Percentiles rank a stretch among this genome's conserved stretches.
Evolutionary conservation across 257 asterid species (phyloP).

Genomic region (Cinchona pubescens): DNA sequence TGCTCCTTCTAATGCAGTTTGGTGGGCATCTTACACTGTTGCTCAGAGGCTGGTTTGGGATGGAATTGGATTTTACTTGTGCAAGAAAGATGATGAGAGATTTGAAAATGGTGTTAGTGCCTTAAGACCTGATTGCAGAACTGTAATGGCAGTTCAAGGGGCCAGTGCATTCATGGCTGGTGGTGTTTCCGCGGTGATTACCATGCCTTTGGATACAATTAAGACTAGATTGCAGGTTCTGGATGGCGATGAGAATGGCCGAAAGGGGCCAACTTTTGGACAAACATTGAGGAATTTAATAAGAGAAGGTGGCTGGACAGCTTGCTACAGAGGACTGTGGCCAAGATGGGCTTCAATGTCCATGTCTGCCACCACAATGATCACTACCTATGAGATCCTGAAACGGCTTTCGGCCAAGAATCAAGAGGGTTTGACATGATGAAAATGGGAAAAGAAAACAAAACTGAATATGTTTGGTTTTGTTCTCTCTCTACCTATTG

Average conservation of each 20-base stretch:
- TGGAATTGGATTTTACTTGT: constrained; percentile 43
- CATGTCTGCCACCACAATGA: constrained; percentile 77
- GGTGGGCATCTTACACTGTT: constrained; percentile 80
- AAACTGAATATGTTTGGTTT: background rate
- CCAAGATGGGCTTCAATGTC: constrained; percentile 88
- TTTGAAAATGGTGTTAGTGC: constrained; percentile 24
- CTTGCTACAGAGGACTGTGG: constrained; percentile 83
- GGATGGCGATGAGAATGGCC: constrained; percentile 60
- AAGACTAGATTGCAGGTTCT: constrained; percentile 74
- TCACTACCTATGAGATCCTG: constrained; percentile 79
- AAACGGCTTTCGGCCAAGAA: constrained; percentile 67
- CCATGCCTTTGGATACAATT: constrained; percentile 80
- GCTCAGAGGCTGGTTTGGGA: constrained; percentile 67
- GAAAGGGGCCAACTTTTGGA: constrained; percentile 58
- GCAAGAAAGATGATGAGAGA: constrained; percentile 35
- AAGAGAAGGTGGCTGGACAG: constrained; percentile 74
- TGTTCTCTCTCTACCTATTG: background rate
- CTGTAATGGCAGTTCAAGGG: constrained; percentile 67
- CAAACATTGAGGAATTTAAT: constrained; percentile 64
- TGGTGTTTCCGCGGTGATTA: constrained; percentile 61
- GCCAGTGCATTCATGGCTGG: constrained; percentile 76
- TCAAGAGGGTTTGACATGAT: constrained; percentile 43
- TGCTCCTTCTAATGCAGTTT: constrained; percentile 74
- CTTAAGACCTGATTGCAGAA: constrained; percentile 45
- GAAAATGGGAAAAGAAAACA: constrained; percentile 9